Conservation (phyloP, 148 eudicot species). For the Drosera capensis region DNA sequence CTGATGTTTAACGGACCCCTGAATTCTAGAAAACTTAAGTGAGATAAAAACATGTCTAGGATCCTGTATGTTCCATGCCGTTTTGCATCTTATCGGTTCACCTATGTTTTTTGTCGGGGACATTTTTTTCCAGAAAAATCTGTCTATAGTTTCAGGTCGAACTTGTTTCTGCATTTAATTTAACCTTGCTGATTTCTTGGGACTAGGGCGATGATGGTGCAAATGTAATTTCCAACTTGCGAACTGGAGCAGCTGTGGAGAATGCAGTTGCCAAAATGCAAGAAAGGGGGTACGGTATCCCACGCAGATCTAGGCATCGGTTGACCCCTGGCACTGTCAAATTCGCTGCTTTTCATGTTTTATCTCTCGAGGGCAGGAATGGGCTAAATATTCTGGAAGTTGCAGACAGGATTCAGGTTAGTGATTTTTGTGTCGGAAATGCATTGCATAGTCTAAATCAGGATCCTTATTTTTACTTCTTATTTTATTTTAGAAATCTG, state of each 20-base stretch:
- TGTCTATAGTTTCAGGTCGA: too few species aligned
- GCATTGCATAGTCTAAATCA: not conserved
- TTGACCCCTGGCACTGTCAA: conserved; percentile 97
- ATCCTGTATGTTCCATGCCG: too few species aligned
- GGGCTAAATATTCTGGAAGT: conserved; percentile 79
- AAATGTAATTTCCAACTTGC: conserved; percentile 52
- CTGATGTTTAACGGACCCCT: too few species aligned
- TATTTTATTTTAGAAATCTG: conserved; percentile 46
- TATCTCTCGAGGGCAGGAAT: conserved; percentile 71
- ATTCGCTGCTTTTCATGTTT: conserved; percentile 87
- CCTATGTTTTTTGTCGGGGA: too few species aligned
- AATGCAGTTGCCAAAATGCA: conserved; percentile 80
- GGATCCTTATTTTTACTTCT: not conserved
- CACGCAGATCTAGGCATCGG: conserved; percentile 84
- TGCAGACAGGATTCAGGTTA: conserved; percentile 88
- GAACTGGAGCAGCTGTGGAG: conserved; percentile 77
- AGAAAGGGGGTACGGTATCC: conserved; percentile 66
- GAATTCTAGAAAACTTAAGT: too few species aligned
- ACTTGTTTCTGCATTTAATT: too few species aligned
- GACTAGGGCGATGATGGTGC: conserved; percentile 62
- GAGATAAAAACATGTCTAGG: too few species aligned
- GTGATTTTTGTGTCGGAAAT: not conserved
- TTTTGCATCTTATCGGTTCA: too few species aligned
- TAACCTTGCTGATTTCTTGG: too few species aligned
- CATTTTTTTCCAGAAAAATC: too few species aligned